Evolutionary conservation across 2,329 filamentous ascomycete genomes (phyloP), one percentile per base, ranked within the genome.

Genomic region (Tolypocladium nubicola): DNA sequence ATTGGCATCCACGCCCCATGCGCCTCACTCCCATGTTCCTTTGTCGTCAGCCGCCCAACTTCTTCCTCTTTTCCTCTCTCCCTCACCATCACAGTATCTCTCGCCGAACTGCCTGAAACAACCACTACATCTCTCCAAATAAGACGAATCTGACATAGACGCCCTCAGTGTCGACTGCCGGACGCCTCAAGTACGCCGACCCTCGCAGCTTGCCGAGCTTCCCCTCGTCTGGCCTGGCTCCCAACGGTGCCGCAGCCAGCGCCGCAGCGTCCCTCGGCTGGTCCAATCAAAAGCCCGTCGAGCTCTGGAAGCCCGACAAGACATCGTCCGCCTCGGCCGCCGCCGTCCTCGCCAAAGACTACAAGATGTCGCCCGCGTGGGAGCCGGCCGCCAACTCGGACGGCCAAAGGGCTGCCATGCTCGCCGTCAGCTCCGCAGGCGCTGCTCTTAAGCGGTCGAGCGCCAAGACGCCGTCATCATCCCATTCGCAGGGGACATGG

Each of bases 201-300:
- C 82, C 88, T 49, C 78, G 84, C 66, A 85, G 89, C 64, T 80
- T 94, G 26, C 89, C 89, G 41, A 88, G 86, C 66, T 93, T 80
- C 65, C 88, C 89, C 14, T 85, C 86, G 11, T 70, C 78, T 58
- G 87, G 88, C 41, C 77, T 90, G 58, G 73, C 70, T 56, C 64
- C 76, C 50, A 76, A 80, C 63, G 76, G 74, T 64, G 76, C 79
- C 55, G 89, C 89, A 57, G 89, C 89, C 59, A 82, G 86, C 62
- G 84, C 88, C 57, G 90, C 90, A 56, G 89, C 89, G 45, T 82
- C 80, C 55, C 75, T 93, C 52, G 89, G 89, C 54, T 88, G 89
- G 77, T 79, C 83, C 53, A 88, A 83, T 66, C 83, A 83, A 63
- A 88, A 83, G 66, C 70, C 82, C 3, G 75, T 85, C 54, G 80